Conservation (phyloP, 345 rosid genomes). For the Toxicodendron radicans region DNA sequence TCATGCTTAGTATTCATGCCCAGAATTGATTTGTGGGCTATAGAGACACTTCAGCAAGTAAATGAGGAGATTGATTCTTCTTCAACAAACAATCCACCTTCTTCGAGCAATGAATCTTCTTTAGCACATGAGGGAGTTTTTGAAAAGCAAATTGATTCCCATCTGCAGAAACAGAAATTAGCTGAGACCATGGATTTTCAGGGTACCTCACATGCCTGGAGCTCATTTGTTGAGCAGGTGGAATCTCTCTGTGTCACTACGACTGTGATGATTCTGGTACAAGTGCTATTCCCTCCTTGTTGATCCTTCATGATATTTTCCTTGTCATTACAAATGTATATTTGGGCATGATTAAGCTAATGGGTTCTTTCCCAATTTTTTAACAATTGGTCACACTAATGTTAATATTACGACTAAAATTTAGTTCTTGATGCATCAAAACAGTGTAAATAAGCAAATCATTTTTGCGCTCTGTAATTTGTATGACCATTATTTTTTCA, state of each 20-base stretch:
- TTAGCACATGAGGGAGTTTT: conserved; percentile 17
- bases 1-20: conserved; percentile 83
- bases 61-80: conserved; percentile 29
- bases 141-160: conserved; percentile 21
- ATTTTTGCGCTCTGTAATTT: background rate
- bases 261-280: conserved; percentile 85
- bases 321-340: background rate
- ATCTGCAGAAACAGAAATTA: conserved; percentile 23
- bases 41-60: conserved; percentile 42
- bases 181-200: conserved; percentile 31
- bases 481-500: background rate
- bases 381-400: background rate
- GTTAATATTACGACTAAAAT: background rate
- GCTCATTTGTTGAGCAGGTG: conserved; percentile 83
- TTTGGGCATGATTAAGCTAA: background rate
- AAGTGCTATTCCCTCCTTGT: conserved; percentile 8
- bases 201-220: conserved; percentile 68
- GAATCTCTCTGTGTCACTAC: conserved; percentile 75
- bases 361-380: background rate
- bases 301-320: conserved; percentile 1
- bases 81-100: conserved; percentile 17
- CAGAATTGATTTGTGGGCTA: conserved; percentile 93
- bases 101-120: conserved; percentile 35
- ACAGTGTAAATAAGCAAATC: conserved; percentile 2
- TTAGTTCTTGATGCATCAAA: background rate